A percentile compares a stretch with the other conserved stretches of the same genome.
Evolutionary conservation across 108 stramenopile genomes (phyloP).

Genomic region (Bacterosira constricta): DNA sequence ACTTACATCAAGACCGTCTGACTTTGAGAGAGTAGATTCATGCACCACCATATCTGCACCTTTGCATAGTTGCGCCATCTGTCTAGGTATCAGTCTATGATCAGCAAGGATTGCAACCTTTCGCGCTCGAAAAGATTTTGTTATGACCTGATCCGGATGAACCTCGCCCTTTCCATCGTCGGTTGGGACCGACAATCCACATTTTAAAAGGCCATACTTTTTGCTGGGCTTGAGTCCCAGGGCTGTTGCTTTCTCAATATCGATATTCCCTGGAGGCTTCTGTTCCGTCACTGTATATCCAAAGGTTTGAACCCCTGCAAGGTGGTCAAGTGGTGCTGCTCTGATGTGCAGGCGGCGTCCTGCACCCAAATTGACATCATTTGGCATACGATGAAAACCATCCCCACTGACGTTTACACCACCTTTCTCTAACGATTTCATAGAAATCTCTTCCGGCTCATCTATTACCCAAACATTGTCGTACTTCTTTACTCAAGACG

Average conservation of each 20-base stretch:
- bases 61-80: constrained; percentile 60
- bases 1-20: constrained; percentile 44
- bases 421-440: neutral
- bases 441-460: constrained; percentile 27
- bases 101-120: constrained; percentile 78
- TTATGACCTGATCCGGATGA: constrained; percentile 65
- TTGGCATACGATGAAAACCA: constrained; percentile 30
- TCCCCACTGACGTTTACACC: neutral
- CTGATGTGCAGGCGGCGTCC: constrained; percentile 51
- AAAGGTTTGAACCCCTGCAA: constrained; percentile 78
- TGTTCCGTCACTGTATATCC: constrained; percentile 80
- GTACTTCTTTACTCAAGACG: constrained; percentile 16
- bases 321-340: constrained; percentile 82
- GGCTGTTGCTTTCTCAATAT: constrained; percentile 61
- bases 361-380: constrained; percentile 16
- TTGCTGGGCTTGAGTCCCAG: constrained; percentile 63
- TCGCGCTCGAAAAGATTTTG: constrained; percentile 45
- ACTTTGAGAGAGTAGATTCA: constrained; percentile 80
- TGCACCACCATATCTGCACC: constrained; percentile 87
- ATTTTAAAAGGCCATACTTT: constrained; percentile 75
- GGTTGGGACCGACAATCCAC: constrained; percentile 62
- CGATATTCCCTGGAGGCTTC: constrained; percentile 66
- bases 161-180: constrained; percentile 64
- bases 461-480: constrained; percentile 75
- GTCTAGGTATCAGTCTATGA: constrained; percentile 60